These are phyloP conservation scores for Lizonia empirigonia DNA, from an alignment of 2,329 filamentous ascomycete species.

Conservation along the genomic window DNA sequence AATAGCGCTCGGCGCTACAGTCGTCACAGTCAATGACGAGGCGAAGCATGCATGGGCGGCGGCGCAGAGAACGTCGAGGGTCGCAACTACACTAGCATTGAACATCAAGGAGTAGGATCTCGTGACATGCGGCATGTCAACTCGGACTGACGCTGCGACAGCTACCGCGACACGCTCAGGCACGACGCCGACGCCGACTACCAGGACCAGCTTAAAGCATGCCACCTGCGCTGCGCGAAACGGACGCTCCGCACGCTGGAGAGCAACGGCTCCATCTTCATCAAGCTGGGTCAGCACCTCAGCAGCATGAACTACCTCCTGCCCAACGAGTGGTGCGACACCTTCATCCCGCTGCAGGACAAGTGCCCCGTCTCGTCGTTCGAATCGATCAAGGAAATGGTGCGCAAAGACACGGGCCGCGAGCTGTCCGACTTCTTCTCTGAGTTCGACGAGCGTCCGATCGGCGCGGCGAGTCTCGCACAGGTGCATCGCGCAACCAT, in stretches of 20 bases:
- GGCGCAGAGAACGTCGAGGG: slow-evolving; percentile 76
- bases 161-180: slow-evolving; percentile 86
- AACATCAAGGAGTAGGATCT: slow-evolving; percentile 83
- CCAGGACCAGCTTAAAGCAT: slow-evolving; percentile 73
- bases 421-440: slow-evolving; percentile 83
- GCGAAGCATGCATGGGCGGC: slow-evolving; percentile 78
- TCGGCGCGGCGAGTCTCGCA: slow-evolving; percentile 90
- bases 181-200: slow-evolving; percentile 68
- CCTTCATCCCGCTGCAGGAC: slow-evolving; percentile 95
- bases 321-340: slow-evolving; percentile 89
- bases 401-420: slow-evolving; percentile 78
- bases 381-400: slow-evolving; percentile 86
- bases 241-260: slow-evolving; percentile 86
- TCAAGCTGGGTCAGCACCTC: slow-evolving; percentile 95
- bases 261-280: slow-evolving; percentile 97
- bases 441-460: slow-evolving; percentile 78
- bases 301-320: slow-evolving; percentile 96
- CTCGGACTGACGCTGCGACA: slow-evolving; percentile 46
- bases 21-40: slow-evolving; percentile 64
- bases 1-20: slow-evolving; percentile 48
- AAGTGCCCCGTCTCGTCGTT: slow-evolving; percentile 91
- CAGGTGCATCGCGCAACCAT: slow-evolving; percentile 91
- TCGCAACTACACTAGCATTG: slow-evolving; percentile 73
- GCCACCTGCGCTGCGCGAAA: slow-evolving; percentile 90
- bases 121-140: neutral